A percentile compares a stretch with the other conserved stretches of the same genome.
Conservation (phyloP, 2,329 filamentous ascomycete species). For the Cryphonectria carpinicola region DNA sequence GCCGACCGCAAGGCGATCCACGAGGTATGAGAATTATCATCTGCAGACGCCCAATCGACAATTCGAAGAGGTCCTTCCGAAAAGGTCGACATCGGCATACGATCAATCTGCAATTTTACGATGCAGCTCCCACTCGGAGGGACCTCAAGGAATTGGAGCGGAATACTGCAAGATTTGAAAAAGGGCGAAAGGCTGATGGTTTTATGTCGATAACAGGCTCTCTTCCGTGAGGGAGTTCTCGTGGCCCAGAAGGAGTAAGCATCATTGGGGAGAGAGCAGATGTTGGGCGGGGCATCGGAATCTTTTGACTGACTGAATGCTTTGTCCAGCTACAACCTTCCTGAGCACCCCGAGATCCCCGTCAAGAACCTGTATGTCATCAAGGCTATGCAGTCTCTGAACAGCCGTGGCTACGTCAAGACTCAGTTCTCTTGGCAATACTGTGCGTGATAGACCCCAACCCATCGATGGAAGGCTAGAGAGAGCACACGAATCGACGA, state of each 20-base stretch:
- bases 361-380: slow-evolving; percentile 99
- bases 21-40: slow-evolving; percentile 57
- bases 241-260: slow-evolving; percentile 89
- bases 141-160: slow-evolving; percentile 13
- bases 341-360: slow-evolving; percentile 97
- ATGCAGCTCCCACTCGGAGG: background rate
- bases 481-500: background rate
- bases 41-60: slow-evolving; percentile 14
- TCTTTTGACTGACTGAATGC: slow-evolving; percentile 15
- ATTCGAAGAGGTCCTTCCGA: slow-evolving; percentile 23
- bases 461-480: background rate
- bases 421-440: slow-evolving; percentile 99
- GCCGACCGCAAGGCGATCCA: slow-evolving; percentile 99
- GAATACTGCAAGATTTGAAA: background rate
- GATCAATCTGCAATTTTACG: slow-evolving; percentile 11
- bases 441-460: slow-evolving; percentile 46
- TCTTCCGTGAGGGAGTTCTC: slow-evolving; percentile 92
- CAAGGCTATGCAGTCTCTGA: slow-evolving; percentile 98
- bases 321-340: slow-evolving; percentile 75
- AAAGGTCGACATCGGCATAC: slow-evolving; percentile 16
- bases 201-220: slow-evolving; percentile 49
- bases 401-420: slow-evolving; percentile 98
- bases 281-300: background rate
- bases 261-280: slow-evolving; percentile 17
- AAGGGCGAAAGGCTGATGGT: slow-evolving; percentile 34